phyloP scores from a whole-genome alignment of 78 protist species.

The Dictyostelium brefeldianum region DNA sequence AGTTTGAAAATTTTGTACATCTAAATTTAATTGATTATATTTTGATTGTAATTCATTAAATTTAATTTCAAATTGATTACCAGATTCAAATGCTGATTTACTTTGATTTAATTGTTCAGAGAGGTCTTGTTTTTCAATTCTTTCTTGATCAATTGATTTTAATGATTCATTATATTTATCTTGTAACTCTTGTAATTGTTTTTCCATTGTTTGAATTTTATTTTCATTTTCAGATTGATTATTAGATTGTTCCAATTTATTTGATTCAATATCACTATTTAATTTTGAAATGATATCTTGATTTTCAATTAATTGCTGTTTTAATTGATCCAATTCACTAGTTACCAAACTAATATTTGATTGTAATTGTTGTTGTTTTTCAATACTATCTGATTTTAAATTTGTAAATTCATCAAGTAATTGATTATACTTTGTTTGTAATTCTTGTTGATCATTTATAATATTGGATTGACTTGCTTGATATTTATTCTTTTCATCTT shows the following conservation, averaged over 20 bases:
- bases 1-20: no score
- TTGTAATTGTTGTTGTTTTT: constrained; percentile 8
- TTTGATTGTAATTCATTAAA: no score
- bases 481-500: no score
- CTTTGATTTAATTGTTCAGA: neutral
- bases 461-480: no score
- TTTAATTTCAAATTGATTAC: neutral
- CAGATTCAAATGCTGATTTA: neutral
- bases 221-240: no score
- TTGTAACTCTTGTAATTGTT: no score
- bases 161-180: no score
- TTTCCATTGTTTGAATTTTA: no score
- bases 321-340: neutral
- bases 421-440: neutral
- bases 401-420: neutral
- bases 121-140: neutral
- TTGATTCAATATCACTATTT: no score
- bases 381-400: neutral
- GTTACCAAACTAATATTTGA: neutral
- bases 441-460: neutral
- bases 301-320: no score
- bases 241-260: no score
- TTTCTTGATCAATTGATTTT: neutral
- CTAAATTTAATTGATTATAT: neutral
- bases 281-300: no score